phyloP scores from a whole-genome alignment of 2,329 filamentous ascomycete species.

The Metarhizium guizhouense region DNA sequence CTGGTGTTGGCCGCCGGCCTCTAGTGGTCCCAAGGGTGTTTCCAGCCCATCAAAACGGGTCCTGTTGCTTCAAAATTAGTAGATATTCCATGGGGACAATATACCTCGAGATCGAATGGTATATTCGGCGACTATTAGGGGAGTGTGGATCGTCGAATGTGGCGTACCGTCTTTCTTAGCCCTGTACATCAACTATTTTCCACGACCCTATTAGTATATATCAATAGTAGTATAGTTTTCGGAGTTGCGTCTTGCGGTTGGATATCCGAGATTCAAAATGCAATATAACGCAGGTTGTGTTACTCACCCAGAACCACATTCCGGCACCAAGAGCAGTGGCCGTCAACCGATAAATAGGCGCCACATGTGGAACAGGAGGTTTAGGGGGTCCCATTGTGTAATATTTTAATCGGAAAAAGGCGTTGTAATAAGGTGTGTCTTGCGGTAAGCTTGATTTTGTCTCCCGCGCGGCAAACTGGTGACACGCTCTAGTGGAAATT shows the following conservation, averaged over 20 bases:
- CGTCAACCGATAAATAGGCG: slow-evolving; percentile 67
- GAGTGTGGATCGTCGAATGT: not conserved
- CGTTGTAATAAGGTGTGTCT: not conserved
- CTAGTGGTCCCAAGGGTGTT: slow-evolving; percentile 95
- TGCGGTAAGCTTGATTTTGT: not conserved
- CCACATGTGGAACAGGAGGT: slow-evolving; percentile 39
- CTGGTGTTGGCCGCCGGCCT: slow-evolving; percentile 11
- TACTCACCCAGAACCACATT: slow-evolving; percentile 98
- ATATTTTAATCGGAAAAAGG: not conserved
- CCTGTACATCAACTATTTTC: slow-evolving; percentile 75
- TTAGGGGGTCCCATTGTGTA: slow-evolving; percentile 25
- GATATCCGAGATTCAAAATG: not conserved
- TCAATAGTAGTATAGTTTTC: not conserved
- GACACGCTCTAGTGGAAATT: not conserved
- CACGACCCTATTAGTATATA: not conserved
- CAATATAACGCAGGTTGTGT: not conserved
- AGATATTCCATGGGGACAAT: not conserved
- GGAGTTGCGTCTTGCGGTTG: not conserved
- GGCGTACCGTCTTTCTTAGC: slow-evolving; percentile 81
- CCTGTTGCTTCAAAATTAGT: slow-evolving; percentile 26
- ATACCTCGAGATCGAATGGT: not conserved
- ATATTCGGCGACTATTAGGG: not conserved
- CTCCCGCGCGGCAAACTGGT: not conserved
- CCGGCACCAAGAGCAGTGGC: slow-evolving; percentile 83
- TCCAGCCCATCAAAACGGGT: slow-evolving; percentile 79